These are phyloP conservation scores for Thalassiosira gravida DNA, from an alignment of 352 stramenopile genomes.

Conservation along the genomic window DNA sequence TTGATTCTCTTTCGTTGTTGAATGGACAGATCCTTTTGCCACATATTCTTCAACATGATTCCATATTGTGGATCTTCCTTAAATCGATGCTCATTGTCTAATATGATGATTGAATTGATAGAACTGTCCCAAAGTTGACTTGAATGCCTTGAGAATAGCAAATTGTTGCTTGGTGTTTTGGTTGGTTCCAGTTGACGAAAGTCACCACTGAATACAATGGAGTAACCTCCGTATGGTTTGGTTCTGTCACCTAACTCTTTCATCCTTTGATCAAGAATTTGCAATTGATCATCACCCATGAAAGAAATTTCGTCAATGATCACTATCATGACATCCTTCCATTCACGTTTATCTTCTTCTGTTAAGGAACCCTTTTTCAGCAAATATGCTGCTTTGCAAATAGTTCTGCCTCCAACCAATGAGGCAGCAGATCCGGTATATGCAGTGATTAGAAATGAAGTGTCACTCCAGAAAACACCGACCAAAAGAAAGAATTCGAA, in stretches of 20 bases:
- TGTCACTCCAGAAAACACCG: constrained; percentile 21
- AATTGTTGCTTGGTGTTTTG: no score
- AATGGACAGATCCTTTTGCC: not conserved
- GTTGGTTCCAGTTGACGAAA: constrained; percentile 49
- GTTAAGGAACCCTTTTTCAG: not conserved
- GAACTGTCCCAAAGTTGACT: not conserved
- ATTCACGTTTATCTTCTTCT: constrained; percentile 10
- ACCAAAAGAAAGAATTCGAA: constrained; percentile 25
- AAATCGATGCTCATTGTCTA: constrained; percentile 47
- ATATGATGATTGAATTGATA: constrained; percentile 35
- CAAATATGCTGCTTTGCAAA: not conserved
- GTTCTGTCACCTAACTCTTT: constrained; percentile 50
- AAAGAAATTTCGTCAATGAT: constrained; percentile 60
- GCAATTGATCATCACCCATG: constrained; percentile 33
- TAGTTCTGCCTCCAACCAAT: constrained; percentile 5
- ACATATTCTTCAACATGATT: constrained; percentile 36
- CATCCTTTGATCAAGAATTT: constrained; percentile 68
- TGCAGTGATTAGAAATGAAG: constrained; percentile 34
- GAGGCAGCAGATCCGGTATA: constrained; percentile 29
- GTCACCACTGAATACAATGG: constrained; percentile 53
- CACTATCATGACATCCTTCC: constrained; percentile 42
- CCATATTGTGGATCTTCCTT: constrained; percentile 49
- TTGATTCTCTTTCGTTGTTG: constrained; percentile 8
- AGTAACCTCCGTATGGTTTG: constrained; percentile 41
- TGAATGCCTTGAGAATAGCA: constrained; percentile 27